phyloP scores from a whole-genome alignment of 129 eudicot genomes.

The Helianthus tuberosus region DNA sequence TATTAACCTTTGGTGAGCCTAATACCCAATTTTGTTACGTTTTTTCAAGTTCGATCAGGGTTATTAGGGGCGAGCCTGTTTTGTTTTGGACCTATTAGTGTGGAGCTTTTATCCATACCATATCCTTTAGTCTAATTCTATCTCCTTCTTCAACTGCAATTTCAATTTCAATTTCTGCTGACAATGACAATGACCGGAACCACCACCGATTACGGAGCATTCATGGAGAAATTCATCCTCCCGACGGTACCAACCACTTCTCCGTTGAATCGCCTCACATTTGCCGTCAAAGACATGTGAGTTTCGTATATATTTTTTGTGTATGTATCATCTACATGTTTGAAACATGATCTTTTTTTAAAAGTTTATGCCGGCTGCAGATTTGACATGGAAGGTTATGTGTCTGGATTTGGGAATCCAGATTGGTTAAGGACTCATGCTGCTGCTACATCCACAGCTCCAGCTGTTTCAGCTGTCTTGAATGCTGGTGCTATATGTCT shows the following conservation, averaged over 20 bases:
- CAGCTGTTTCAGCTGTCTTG: conserved; percentile 59
- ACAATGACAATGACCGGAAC: conserved; percentile 32
- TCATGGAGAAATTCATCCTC: conserved; percentile 69
- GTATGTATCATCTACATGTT: neutral
- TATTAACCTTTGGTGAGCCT: too few relatives aligned
- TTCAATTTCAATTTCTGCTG: neutral
- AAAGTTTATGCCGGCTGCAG: conserved; percentile 30
- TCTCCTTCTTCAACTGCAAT: conserved; percentile 19
- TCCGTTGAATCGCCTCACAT: conserved; percentile 65
- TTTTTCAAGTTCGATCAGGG: too few relatives aligned
- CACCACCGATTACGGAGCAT: conserved; percentile 68
- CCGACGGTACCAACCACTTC: conserved; percentile 37
- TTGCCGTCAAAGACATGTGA: conserved; percentile 92
- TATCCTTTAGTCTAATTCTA: conserved; percentile 14
- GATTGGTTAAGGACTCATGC: conserved; percentile 86
- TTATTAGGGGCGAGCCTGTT: too few relatives aligned
- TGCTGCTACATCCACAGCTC: conserved; percentile 77
- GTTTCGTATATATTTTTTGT: conserved; percentile 17
- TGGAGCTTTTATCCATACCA: conserved; percentile 3
- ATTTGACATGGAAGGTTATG: conserved; percentile 85
- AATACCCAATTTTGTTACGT: too few relatives aligned
- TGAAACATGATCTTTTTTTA: neutral
- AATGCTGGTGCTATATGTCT: conserved; percentile 80
- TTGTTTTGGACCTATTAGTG: too few relatives aligned
- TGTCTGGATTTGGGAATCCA: conserved; percentile 91